These are phyloP conservation scores for Phytopythium vexans DNA, from an alignment of 352 stramenopile species.

Conservation along the genomic window DNA sequence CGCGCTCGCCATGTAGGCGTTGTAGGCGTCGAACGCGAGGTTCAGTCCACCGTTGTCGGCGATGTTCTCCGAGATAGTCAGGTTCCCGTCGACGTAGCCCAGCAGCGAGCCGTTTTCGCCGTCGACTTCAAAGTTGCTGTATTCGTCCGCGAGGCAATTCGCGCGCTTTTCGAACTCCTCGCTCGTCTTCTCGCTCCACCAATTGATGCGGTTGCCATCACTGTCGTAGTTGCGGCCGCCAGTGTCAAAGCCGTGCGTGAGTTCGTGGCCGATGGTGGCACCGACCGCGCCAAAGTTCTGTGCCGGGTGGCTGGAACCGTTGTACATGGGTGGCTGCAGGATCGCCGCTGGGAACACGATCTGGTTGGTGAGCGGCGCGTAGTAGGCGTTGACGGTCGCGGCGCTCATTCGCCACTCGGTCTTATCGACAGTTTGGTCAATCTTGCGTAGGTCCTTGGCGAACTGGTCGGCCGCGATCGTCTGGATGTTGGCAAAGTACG, in stretches of 20 bases:
- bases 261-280: conserved; percentile 91
- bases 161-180: conserved; percentile 61
- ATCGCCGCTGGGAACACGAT: conserved; percentile 94
- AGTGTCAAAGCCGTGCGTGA: conserved; percentile 93
- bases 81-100: conserved; percentile 47
- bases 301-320: conserved; percentile 57
- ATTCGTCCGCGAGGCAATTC: conserved; percentile 50
- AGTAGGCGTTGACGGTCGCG: conserved; percentile 88
- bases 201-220: conserved; percentile 83
- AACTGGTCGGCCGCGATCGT: conserved; percentile 25
- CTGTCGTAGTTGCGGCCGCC: conserved; percentile 81
- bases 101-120: conserved; percentile 25
- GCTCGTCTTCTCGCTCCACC: conserved; percentile 83
- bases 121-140: conserved; percentile 32
- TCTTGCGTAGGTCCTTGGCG: conserved; percentile 16
- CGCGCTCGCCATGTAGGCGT: conserved; percentile 14
- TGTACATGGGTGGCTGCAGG: conserved; percentile 92
- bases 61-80: conserved; percentile 75
- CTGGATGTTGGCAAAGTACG: conserved; percentile 49
- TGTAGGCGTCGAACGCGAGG: conserved; percentile 53
- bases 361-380: conserved; percentile 60
- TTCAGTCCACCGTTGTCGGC: conserved; percentile 65
- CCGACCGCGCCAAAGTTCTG: conserved; percentile 90
- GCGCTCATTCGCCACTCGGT: conserved; percentile 82
- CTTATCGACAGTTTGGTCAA: conserved; percentile 41